Conservation (phyloP, 108 stramenopile species). For the Skeletonema grethae region DNA sequence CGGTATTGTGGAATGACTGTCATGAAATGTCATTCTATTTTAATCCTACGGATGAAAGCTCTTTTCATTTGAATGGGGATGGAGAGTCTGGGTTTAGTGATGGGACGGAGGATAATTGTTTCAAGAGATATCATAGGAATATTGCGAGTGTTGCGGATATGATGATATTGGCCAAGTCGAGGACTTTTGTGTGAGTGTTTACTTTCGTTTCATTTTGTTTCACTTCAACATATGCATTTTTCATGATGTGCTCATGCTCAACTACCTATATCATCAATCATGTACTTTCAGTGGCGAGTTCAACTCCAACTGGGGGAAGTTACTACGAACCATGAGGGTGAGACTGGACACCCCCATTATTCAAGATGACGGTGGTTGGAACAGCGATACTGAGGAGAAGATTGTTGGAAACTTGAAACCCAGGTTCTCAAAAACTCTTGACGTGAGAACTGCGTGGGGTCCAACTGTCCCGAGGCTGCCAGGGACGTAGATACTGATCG, state of each 20-base stretch:
- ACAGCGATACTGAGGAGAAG: background rate
- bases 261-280: background rate
- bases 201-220: background rate
- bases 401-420: background rate
- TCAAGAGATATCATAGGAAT: slow-evolving; percentile 38
- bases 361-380: background rate
- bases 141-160: slow-evolving; percentile 49
- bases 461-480: background rate
- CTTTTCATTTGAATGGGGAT: slow-evolving; percentile 27
- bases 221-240: background rate
- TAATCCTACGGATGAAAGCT: slow-evolving; percentile 19
- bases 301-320: slow-evolving; percentile 53
- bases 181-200: slow-evolving; percentile 18
- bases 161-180: slow-evolving; percentile 20
- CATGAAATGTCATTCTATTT: slow-evolving; percentile 42
- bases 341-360: background rate
- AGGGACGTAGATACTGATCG: background rate
- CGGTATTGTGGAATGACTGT: slow-evolving; percentile 23
- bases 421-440: slow-evolving; percentile 1
- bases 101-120: slow-evolving; percentile 31
- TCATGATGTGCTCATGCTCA: background rate
- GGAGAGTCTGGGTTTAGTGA: background rate
- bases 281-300: slow-evolving; percentile 32
- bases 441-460: slow-evolving; percentile 3
- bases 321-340: slow-evolving; percentile 23